Base-by-base conservation (phyloP, 2,329 filamentous ascomycete species). In the Phaeomoniella chlamydospora region DNA sequence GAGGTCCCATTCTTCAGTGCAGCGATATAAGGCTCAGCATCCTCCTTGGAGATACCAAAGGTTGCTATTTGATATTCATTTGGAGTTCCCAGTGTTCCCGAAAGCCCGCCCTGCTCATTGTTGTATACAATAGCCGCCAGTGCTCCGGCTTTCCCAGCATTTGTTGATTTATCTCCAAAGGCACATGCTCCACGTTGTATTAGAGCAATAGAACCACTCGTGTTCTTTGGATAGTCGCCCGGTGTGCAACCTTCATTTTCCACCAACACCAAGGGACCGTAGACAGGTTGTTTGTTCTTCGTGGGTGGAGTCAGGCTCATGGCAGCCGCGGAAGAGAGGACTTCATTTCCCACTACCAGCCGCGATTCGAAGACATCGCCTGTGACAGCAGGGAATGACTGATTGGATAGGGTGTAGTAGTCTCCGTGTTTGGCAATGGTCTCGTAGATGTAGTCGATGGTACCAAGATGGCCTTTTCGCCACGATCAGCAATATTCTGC, bases 41-140 rank as follows among this genome's bases (percentile, higher is more conserved):
- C 71, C 10, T 64, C 59, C 14, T 69, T 65, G 2, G 70, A 70
- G 15, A 88, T 59, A 1, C 77, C 77, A 39, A 85, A 76, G 1
- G 76, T 82, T 1, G 81, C 61, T 17, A 60, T 52, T 1, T 59
- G 71, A 35, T 74, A 48, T 9, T 65, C 60, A 6, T 39, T 38
- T 0, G 77, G 74, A 0, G 60, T 64, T 9, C 77, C 80, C 3
- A 90, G 64, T 1, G 81, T 87, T 29, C 81, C 83, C 35, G 68
- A 65, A 1, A 85, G 57, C 3, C 59, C 54, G 2, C 73, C 80
- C 1, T 67, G 57, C 2, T 74, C 73, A 45, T 77, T 79, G 62
- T 88, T 85, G 59, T 82, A 87, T 34, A 90, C 65, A 11, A 90
- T 58, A 1, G 77, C 79, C 2, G 76, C 82, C 3, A 72, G 55